Percentiles rank a stretch among this genome's conserved stretches.
These are phyloP conservation scores for Pelargonium cotyledonis DNA, from an alignment of 441 rosid genomes.

Conservation along the genomic window DNA sequence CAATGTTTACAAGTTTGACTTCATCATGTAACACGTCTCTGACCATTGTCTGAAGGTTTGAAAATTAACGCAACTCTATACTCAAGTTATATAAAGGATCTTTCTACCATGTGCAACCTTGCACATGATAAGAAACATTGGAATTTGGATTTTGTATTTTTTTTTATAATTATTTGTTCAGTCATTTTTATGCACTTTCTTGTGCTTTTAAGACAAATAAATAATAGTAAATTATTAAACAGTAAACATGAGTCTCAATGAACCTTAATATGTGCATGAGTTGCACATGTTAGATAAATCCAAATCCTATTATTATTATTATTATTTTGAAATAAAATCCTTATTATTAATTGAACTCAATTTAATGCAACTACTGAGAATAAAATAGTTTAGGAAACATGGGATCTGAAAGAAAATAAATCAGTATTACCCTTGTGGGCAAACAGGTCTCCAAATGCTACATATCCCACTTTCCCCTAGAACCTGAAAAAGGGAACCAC, in stretches of 20 bases:
- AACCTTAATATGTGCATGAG: no score
- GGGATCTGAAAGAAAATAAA: neutral
- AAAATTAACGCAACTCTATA: neutral
- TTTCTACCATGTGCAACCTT: no score
- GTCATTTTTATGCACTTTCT: no score
- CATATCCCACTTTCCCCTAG: conserved; percentile 54
- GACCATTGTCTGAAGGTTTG: neutral
- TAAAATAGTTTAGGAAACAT: neutral
- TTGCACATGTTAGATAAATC: neutral
- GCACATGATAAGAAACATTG: no score
- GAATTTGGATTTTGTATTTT: no score
- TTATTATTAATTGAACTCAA: neutral
- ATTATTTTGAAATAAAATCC: no score
- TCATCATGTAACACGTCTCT: neutral
- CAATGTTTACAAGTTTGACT: neutral
- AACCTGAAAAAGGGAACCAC: conserved; percentile 35
- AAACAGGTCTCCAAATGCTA: conserved; percentile 90
- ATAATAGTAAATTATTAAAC: no score
- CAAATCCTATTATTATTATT: neutral
- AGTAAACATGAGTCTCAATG: no score
- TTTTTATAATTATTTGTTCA: no score
- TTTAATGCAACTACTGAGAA: neutral
- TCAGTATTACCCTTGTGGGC: conserved; percentile 70
- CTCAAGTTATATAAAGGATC: no score
- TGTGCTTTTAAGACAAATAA: no score